phyloP scores from a whole-genome alignment of 179 eudicot genomes.

The Silene noctiflora region DNA sequence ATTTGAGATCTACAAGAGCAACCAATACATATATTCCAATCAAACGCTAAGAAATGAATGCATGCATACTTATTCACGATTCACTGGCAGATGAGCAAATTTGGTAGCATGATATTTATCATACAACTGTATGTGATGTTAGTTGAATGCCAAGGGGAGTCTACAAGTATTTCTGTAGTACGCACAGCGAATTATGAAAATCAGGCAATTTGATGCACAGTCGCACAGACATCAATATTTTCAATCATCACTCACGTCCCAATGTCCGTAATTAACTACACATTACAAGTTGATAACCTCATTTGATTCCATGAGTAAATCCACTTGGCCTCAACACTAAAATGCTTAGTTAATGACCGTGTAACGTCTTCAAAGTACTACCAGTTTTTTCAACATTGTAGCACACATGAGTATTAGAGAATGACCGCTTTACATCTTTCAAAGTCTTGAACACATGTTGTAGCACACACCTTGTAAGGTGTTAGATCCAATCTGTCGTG shows the following conservation, averaged over 20 bases:
- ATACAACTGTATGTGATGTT: background rate
- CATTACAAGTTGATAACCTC: background rate
- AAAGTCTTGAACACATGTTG: background rate
- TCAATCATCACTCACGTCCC: background rate
- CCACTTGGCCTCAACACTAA: background rate
- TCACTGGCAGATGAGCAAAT: background rate
- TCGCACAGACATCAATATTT: background rate
- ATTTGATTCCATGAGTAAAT: slow-evolving; percentile 1
- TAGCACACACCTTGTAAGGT: background rate
- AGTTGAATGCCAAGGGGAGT: background rate
- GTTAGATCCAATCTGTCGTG: background rate
- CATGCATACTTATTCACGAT: background rate
- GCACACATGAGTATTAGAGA: background rate
- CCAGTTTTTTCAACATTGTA: background rate
- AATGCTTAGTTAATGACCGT: background rate
- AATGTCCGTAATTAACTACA: background rate
- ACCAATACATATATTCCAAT: too few relatives aligned
- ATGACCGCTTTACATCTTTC: background rate
- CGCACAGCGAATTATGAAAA: background rate
- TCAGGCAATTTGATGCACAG: background rate
- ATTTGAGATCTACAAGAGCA: background rate
- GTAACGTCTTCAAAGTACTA: background rate
- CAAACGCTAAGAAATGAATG: background rate
- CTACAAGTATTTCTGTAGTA: background rate
- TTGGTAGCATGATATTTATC: background rate